Base-by-base conservation (phyloP, 2,329 filamentous ascomycete species). In the Purpureocillium takamizusanense region DNA sequence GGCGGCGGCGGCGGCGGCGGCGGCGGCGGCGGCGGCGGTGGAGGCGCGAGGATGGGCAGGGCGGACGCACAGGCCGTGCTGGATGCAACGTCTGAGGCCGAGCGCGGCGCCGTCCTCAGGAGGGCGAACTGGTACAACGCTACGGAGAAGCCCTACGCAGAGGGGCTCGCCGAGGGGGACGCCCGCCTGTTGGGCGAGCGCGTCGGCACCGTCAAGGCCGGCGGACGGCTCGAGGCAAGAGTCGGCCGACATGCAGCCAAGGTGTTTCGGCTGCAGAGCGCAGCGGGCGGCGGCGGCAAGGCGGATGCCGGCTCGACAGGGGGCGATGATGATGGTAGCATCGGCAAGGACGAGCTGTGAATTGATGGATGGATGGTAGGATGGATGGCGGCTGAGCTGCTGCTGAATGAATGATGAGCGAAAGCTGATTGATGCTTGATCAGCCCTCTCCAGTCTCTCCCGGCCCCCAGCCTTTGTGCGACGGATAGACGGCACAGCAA, bases 181-280 rank as follows among this genome's bases (percentile, higher is more conserved):
- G 31, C 36, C 11, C 18, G 39, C 18, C 14, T 41, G 32, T 38
- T 39, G 35, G 39, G 39, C 4, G 36, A 41, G 39, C 18, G 21
- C n/a, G 32, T 41, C n/a, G 39, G 39, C 16, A 18, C 31, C 5
- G 39, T 39, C 9, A 23, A 41, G 36, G 31, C 27, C 10, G 28
- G 39, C 14, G 39, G 36, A 9, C 9, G 16, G 10, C 21, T 39
- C 12, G 28, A 37, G 12, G 32, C 10, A 14, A 18, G 36, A 11
- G 39, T 41, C 31, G 16, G 17, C n/a, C 38, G 39, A 21, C 39
- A 39, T 28, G 32, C 39, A 7, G 39, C 39, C 25, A 39, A 41
- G 36, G 36, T 41, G 25, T 39, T 35, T 39, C 21, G 39, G 14
- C 36, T 38, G 39, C 39, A 38, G 36, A 41, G 39, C 23, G 28